Evolutionary conservation across 805 yeast genomes (phyloP), one percentile per base, ranked within the genome.

Genomic region (Priceomyces medius): DNA sequence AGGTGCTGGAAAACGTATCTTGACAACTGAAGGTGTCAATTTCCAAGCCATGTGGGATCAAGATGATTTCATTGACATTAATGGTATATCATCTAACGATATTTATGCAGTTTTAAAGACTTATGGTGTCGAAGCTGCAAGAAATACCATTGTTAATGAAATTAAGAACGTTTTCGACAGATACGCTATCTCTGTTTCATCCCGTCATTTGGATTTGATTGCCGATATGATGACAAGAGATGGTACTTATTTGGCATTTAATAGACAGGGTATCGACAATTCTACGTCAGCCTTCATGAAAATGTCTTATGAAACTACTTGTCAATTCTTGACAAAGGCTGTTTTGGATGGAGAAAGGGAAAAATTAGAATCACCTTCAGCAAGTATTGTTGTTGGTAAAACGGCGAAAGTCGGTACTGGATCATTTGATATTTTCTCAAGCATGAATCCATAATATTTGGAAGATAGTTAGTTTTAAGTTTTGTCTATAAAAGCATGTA

Each of bases 161-260:
- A 87, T 93, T 63, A 85, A 87, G 68, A 86, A 88, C 55, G 99
- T 93, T 55, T 93, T 93, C 80, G 88, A 88, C 46, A 89, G 95
- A 40, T 93, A 93, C 67, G 98, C 98, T 56, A 93, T 93, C 60
- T 72, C 89, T 45, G 99, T 93, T 45, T 85, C 93, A 42, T 73
- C 80, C 40, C 88, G 99, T 65, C 99, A 93, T 72, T 80, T 93
- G 69, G 99, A 93, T 61, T 80, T 93, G 63, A 84, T 93, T 64
- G 99, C 95, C 50, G 99, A 93, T 66, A 87, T 88, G 88, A 93
- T 93, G 99, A 93, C 99, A 4, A 82, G 99, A 67, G 98, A 93
- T 68, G 99, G 99, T 58, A 80, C 95, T 2, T 93, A 90, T 61
- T 71, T 91, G 61, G 96, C 99, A 19, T 93, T 93, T 76, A 90